A percentile compares a stretch with the other conserved stretches of the same genome.
phyloP scores from a whole-genome alignment of 495 filamentous ascomycete species.

The Neurospora africana region DNA sequence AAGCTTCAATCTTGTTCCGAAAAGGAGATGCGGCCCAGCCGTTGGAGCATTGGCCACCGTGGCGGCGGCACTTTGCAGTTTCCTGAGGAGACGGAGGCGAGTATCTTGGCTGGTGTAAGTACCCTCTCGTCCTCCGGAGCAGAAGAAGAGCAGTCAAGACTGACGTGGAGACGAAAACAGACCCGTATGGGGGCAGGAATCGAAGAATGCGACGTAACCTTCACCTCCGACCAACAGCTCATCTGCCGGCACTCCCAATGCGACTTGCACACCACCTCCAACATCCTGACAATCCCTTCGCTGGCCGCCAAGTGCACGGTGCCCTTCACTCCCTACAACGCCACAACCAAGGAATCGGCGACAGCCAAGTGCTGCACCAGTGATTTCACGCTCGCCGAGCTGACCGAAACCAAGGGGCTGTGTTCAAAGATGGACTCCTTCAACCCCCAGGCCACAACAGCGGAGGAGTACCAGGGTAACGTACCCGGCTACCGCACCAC shows the following conservation, averaged over 20 bases:
- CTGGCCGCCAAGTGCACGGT: slow-evolving; percentile 50
- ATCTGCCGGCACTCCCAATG: slow-evolving; percentile 55
- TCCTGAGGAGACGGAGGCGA: slow-evolving; percentile 48
- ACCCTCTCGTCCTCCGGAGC: not conserved
- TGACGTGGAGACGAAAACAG: slow-evolving; percentile 1
- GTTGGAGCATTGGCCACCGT: slow-evolving; percentile 48
- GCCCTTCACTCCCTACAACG: slow-evolving; percentile 40
- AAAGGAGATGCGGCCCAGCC: slow-evolving; percentile 24
- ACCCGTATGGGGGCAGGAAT: slow-evolving; percentile 53
- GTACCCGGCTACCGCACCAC: slow-evolving; percentile 48
- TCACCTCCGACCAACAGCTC: slow-evolving; percentile 48
- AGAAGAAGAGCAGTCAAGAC: too few species aligned
- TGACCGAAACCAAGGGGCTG: slow-evolving; percentile 46
- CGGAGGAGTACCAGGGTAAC: slow-evolving; percentile 39
- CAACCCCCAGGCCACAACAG: slow-evolving; percentile 42
- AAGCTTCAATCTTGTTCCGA: slow-evolving; percentile 45
- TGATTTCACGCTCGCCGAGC: slow-evolving; percentile 49
- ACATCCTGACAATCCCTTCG: slow-evolving; percentile 46
- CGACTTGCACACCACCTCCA: slow-evolving; percentile 54
- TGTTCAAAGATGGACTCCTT: slow-evolving; percentile 54
- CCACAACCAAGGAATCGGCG: slow-evolving; percentile 26
- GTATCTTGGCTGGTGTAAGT: slow-evolving; percentile 36
- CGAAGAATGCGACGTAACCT: slow-evolving; percentile 53
- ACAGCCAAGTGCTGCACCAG: slow-evolving; percentile 51
- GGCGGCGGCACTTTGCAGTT: slow-evolving; percentile 49